These are phyloP conservation scores for Rhynchospora tenuis DNA, from an alignment of 176 grass and related monocot species.

Conservation along the genomic window DNA sequence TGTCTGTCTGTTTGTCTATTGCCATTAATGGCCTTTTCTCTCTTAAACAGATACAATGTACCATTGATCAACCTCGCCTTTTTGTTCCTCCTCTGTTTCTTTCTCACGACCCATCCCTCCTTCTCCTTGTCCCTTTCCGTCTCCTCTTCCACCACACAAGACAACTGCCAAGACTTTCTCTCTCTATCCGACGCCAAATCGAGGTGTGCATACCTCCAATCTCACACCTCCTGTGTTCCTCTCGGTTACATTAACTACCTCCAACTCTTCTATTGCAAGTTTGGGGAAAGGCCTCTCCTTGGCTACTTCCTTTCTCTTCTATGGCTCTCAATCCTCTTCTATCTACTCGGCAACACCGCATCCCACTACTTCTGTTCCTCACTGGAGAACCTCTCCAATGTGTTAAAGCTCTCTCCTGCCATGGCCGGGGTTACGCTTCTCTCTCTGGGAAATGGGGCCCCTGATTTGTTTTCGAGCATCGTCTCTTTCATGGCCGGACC, in stretches of 20 bases:
- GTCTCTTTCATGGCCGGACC: slow-evolving; percentile 50
- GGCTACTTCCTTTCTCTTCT: slow-evolving; percentile 31
- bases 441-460: slow-evolving; percentile 70
- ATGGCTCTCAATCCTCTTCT: slow-evolving; percentile 73
- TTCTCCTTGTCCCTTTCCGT: neutral
- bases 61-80: slow-evolving; percentile 28
- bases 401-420: slow-evolving; percentile 51
- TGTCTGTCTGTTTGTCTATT: neutral
- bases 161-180: slow-evolving; percentile 34
- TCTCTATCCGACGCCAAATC: slow-evolving; percentile 11
- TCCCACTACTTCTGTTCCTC: slow-evolving; percentile 70
- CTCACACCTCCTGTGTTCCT: slow-evolving; percentile 40
- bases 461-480: slow-evolving; percentile 79
- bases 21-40: slow-evolving; percentile 39
- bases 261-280: slow-evolving; percentile 53
- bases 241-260: slow-evolving; percentile 65
- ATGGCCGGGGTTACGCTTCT: slow-evolving; percentile 79
- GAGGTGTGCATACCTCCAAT: slow-evolving; percentile 41
- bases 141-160: neutral
- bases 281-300: slow-evolving; percentile 19
- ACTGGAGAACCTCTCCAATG: slow-evolving; percentile 40
- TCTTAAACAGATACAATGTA: slow-evolving; percentile 31
- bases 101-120: neutral
- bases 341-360: slow-evolving; percentile 83
- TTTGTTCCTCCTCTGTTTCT: slow-evolving; percentile 24